Conservation (phyloP, 441 rosid genomes). For the Biscutella auriculata region DNA sequence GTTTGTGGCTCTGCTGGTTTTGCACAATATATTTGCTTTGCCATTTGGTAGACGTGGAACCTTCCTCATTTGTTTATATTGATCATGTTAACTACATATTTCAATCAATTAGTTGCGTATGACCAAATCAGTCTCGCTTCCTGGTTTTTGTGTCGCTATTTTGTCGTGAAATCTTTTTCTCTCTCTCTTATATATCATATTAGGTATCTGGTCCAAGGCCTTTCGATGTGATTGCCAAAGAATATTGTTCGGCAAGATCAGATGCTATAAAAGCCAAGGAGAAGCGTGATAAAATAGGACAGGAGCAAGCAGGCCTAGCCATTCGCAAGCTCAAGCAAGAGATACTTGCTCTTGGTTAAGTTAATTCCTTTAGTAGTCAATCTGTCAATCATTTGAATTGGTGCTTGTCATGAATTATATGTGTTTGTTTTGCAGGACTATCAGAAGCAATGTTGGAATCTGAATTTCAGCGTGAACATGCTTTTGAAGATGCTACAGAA, state of each 20-base stretch:
- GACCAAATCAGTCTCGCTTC: neutral
- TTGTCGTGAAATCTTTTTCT: neutral
- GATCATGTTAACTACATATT: neutral
- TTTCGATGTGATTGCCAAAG: conserved; percentile 55
- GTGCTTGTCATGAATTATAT: conserved; percentile 23
- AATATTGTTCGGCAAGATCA: conserved; percentile 52
- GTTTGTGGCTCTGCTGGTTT: neutral
- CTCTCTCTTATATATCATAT: conserved; percentile 2
- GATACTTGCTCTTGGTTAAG: conserved; percentile 64
- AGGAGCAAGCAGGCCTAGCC: conserved; percentile 52
- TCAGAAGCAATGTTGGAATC: conserved; percentile 53
- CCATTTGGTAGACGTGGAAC: neutral
- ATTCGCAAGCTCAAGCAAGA: conserved; percentile 85
- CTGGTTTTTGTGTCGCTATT: neutral
- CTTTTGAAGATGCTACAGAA: conserved; percentile 16
- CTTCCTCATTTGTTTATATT: neutral
- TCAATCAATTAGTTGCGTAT: neutral
- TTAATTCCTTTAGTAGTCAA: conserved; percentile 11
- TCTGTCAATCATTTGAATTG: conserved; percentile 10
- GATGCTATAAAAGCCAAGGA: conserved; percentile 80
- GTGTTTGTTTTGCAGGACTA: conserved; percentile 47
- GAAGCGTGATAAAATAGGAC: conserved; percentile 52
- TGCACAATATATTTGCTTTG: neutral
- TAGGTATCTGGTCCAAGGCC: conserved; percentile 53
- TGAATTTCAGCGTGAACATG: conserved; percentile 38